Conservation (phyloP, 257 asterid genomes). For the Petrea volubilis region DNA sequence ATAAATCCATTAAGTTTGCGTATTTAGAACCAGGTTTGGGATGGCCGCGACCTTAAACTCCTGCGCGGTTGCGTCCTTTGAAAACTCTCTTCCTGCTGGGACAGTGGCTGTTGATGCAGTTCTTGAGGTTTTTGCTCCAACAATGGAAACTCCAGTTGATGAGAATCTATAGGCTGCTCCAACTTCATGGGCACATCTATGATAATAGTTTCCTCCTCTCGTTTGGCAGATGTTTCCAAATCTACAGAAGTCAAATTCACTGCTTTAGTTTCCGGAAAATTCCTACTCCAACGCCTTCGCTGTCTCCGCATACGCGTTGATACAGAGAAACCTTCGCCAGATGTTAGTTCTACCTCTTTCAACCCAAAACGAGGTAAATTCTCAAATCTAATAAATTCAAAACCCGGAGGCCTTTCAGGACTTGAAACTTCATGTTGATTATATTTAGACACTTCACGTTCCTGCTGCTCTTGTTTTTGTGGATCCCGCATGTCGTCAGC, state of each 20-base stretch:
- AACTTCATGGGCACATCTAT: too few species aligned
- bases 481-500: neutral
- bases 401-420: conserved; percentile 43
- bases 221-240: neutral
- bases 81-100: neutral
- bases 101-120: neutral
- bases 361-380: conserved; percentile 6
- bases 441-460: conserved; percentile 12
- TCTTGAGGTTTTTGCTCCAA: neutral
- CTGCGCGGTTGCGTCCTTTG: conserved; percentile 16
- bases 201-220: neutral
- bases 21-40: too few species aligned
- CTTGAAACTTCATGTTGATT: conserved; percentile 1
- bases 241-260: neutral
- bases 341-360: neutral
- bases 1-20: neutral
- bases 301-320: conserved; percentile 26
- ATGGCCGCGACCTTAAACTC: conserved; percentile 9
- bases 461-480: conserved; percentile 13
- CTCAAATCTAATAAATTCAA: conserved; percentile 31
- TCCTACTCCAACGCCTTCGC: conserved; percentile 28
- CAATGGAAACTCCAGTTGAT: neutral
- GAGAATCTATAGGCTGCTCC: too few species aligned
- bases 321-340: conserved; percentile 13
- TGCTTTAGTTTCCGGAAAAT: neutral